Conservation (phyloP, 108 stramenopile species). For the Skeletonema menzelii region DNA sequence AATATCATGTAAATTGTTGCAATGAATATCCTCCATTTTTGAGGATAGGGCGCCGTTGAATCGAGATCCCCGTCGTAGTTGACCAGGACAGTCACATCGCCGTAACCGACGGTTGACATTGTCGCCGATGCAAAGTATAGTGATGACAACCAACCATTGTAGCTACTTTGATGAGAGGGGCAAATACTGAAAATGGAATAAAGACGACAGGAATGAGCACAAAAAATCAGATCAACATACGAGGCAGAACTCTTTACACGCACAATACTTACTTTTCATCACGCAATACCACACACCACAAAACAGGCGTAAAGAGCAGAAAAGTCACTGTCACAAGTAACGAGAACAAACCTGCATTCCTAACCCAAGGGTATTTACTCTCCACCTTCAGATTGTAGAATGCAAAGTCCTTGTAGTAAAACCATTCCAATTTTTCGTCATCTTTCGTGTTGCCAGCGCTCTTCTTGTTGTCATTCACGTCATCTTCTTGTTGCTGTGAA, state of each 20-base stretch:
- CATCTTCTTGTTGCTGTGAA: neutral
- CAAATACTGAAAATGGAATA: neutral
- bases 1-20: conserved; percentile 54
- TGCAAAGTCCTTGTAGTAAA: conserved; percentile 58
- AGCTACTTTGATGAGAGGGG: neutral
- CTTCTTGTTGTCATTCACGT: neutral
- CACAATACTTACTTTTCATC: conserved; percentile 21
- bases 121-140: conserved; percentile 62
- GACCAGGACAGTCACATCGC: conserved; percentile 44
- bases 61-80: conserved; percentile 50
- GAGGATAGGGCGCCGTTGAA: conserved; percentile 10
- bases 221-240: neutral
- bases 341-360: conserved; percentile 7
- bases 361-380: conserved; percentile 24
- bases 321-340: conserved; percentile 20
- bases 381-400: conserved; percentile 38
- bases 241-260: neutral
- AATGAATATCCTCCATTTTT: conserved; percentile 46
- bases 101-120: conserved; percentile 65
- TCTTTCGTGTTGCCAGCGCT: neutral
- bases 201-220: neutral
- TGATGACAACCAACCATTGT: conserved; percentile 15
- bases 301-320: conserved; percentile 41
- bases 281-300: conserved; percentile 53
- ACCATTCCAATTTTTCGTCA: conserved; percentile 38